These are phyloP conservation scores for Suzukiozyma palmioleophila DNA, from an alignment of 1,139 yeast genomes.

Conservation along the genomic window DNA sequence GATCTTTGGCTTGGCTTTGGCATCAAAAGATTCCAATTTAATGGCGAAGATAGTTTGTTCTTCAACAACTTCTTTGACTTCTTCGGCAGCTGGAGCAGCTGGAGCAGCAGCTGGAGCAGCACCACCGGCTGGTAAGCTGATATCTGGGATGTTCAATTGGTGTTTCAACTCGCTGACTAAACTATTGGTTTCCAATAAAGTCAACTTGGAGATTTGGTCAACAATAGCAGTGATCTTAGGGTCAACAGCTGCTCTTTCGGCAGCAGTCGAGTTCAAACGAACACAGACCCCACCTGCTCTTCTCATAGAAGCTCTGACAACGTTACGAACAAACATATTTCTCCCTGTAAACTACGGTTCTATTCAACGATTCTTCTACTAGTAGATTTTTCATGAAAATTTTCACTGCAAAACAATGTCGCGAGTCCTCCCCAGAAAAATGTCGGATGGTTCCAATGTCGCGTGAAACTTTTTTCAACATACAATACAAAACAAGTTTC, in stretches of 20 bases:
- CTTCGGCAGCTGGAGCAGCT: slow-evolving; percentile 71
- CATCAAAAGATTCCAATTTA: slow-evolving; percentile 89
- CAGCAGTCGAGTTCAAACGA: slow-evolving; percentile 55
- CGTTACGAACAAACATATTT: slow-evolving; percentile 29
- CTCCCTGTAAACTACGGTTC: background rate
- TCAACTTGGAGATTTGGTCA: slow-evolving; percentile 83
- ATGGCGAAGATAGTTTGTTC: slow-evolving; percentile 92
- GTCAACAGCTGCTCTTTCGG: slow-evolving; percentile 55
- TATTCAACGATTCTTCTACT: background rate
- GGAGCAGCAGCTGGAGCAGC: slow-evolving; percentile 72
- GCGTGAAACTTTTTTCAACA: too few relatives aligned
- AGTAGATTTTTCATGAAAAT: background rate
- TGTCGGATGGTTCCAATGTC: background rate
- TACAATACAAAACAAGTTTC: too few relatives aligned
- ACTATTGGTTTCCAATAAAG: slow-evolving; percentile 83
- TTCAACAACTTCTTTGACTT: slow-evolving; percentile 74
- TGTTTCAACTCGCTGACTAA: slow-evolving; percentile 81
- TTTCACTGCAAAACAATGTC: background rate
- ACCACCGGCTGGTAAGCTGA: slow-evolving; percentile 76
- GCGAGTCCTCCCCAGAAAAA: background rate
- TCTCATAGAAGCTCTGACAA: slow-evolving; percentile 36
- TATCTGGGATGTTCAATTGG: slow-evolving; percentile 88
- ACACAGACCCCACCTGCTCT: slow-evolving; percentile 22
- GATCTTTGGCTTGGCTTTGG: slow-evolving; percentile 94
- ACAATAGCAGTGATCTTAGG: slow-evolving; percentile 88